These are phyloP conservation scores for Orbilia blumenaviensis DNA, from an alignment of 2,329 filamentous ascomycete genomes.

Conservation along the genomic window DNA sequence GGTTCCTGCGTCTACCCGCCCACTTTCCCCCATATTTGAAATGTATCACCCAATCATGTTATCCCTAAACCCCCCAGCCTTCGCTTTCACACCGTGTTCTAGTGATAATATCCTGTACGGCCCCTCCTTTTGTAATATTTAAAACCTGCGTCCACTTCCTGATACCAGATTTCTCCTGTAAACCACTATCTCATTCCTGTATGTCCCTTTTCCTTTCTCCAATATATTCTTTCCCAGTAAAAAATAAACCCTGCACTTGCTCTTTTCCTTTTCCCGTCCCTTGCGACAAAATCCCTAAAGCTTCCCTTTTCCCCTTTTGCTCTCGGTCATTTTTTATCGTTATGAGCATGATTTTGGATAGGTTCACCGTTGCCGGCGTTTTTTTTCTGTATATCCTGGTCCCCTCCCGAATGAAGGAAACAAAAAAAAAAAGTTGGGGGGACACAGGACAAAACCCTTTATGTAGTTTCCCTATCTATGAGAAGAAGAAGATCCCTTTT, in stretches of 20 bases:
- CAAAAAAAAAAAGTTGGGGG: slow-evolving; percentile 34
- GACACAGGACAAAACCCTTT: slow-evolving; percentile 35
- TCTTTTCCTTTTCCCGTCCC: neutral
- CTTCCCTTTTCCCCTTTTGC: neutral
- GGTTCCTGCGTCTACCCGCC: slow-evolving; percentile 36
- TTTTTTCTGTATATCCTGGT: slow-evolving; percentile 52
- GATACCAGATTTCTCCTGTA: slow-evolving; percentile 52
- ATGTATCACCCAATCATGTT: slow-evolving; percentile 48
- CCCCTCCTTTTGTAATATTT: slow-evolving; percentile 51
- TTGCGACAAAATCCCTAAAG: neutral
- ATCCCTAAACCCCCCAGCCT: slow-evolving; percentile 1
- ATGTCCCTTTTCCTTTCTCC: slow-evolving; percentile 31
- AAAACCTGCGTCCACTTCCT: slow-evolving; percentile 36
- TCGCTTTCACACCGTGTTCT: slow-evolving; percentile 36
- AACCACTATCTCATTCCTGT: slow-evolving; percentile 52
- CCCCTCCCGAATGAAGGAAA: neutral
- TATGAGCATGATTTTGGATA: slow-evolving; percentile 50
- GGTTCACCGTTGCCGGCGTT: slow-evolving; percentile 50
- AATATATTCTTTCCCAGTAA: slow-evolving; percentile 43
- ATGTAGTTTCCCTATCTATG: slow-evolving; percentile 52
- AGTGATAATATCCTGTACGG: slow-evolving; percentile 51
- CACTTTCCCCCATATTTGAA: slow-evolving; percentile 19
- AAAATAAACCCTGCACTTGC: slow-evolving; percentile 27
- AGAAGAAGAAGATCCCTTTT: slow-evolving; percentile 11
- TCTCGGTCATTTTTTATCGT: slow-evolving; percentile 14